Evolutionary conservation across 768 basidiomycete species (phyloP).

Genomic region (Mrakia hoshinonis): DNA sequence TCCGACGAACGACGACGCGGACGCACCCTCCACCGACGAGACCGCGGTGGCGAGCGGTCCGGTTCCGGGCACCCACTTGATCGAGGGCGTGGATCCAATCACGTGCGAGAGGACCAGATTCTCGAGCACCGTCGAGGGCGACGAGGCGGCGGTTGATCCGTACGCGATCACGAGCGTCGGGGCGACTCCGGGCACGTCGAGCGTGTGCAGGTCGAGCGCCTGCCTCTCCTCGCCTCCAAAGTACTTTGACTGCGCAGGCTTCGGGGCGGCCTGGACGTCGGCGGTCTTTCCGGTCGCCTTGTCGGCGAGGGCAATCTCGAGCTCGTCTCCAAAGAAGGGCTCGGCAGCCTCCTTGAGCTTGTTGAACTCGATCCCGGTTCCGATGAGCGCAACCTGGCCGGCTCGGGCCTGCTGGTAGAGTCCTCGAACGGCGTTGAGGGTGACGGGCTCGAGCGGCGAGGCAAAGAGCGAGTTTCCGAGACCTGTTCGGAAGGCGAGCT

Average conservation of each 20-base stretch:
- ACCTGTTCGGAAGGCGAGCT: constrained; percentile 81
- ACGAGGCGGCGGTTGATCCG: constrained; percentile 53
- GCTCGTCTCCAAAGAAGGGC: constrained; percentile 19
- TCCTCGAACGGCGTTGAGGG: constrained; percentile 59
- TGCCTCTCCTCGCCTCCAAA: constrained; percentile 83
- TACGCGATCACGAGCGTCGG: constrained; percentile 83
- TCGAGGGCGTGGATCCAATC: constrained; percentile 50
- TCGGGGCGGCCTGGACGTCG: constrained; percentile 23
- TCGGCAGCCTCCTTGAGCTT: constrained; percentile 49
- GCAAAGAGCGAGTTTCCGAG: constrained; percentile 87
- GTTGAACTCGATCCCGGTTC: constrained; percentile 58
- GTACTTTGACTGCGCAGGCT: constrained; percentile 47
- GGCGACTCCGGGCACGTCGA: constrained; percentile 45
- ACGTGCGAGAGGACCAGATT: constrained; percentile 58
- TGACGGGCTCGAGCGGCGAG: constrained; percentile 53
- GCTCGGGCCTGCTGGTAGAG: constrained; percentile 61
- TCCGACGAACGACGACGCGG: constrained; percentile 64
- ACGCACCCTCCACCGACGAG: constrained; percentile 47
- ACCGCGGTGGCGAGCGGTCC: constrained; percentile 58
- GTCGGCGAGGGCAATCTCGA: constrained; percentile 12
- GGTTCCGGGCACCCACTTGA: constrained; percentile 77
- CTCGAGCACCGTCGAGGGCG: constrained; percentile 55
- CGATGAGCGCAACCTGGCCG: constrained; percentile 60
- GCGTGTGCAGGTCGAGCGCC: constrained; percentile 46
- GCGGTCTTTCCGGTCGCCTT: not conserved